Percentiles rank a stretch among this genome's conserved stretches.
Evolutionary conservation across 139 green algal species (phyloP).

Genomic region (Gonium pectorale): DNA sequence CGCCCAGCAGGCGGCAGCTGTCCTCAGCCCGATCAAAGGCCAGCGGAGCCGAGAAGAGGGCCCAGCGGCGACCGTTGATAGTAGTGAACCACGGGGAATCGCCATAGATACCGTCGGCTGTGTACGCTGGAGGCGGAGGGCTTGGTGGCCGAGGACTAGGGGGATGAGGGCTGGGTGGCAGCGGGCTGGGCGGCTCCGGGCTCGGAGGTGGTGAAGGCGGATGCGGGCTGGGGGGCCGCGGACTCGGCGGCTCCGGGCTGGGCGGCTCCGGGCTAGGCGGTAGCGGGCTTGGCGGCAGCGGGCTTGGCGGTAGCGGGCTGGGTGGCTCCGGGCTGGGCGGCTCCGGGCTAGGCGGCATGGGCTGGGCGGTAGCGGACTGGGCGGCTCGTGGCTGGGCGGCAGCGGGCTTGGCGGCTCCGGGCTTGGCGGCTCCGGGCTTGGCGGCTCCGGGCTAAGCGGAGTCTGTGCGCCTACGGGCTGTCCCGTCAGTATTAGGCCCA

Average conservation of each 20-base stretch:
- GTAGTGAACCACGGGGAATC: constrained; percentile 21
- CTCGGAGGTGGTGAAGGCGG: no score
- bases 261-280: neutral
- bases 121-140: constrained; percentile 33
- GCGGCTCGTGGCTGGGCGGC: neutral
- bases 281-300: no score
- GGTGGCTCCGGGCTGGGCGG: no score
- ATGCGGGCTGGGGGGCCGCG: neutral
- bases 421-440: neutral
- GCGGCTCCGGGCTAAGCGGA: no score
- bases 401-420: constrained; percentile 12
- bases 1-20: neutral
- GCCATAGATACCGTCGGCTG: constrained; percentile 21
- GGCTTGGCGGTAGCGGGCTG: no score
- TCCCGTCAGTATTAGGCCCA: neutral
- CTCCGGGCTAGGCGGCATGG: no score
- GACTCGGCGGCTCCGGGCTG: neutral
- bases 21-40: constrained; percentile 3
- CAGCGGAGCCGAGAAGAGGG: neutral
- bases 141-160: neutral
- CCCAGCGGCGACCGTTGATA: constrained; percentile 2
- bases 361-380: neutral
- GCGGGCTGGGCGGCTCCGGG: neutral
- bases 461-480: neutral
- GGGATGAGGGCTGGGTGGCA: neutral